phyloP scores from a whole-genome alignment of 768 basidiomycete genomes.

The Cystobasidium onofrii region DNA sequence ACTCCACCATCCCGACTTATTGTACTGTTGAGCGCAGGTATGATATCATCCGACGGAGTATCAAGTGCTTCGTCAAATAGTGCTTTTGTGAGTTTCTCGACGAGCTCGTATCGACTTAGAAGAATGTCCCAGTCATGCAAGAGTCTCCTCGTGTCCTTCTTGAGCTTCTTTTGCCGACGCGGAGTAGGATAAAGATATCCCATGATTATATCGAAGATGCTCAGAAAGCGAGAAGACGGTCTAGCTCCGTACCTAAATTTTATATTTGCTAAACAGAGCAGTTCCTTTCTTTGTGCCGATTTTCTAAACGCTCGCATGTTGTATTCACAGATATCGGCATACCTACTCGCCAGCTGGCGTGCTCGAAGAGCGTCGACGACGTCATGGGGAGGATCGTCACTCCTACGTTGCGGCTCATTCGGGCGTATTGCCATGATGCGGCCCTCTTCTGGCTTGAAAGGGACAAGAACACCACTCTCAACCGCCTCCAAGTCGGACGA shows the following conservation, averaged over 20 bases:
- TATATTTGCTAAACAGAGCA: background rate
- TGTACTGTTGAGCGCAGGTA: too few relatives aligned
- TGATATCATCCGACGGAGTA: too few relatives aligned
- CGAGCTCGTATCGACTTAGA: background rate
- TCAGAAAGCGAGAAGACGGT: background rate
- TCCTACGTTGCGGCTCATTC: too few relatives aligned
- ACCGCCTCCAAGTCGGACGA: too few relatives aligned
- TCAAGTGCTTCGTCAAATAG: background rate
- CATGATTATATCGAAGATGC: background rate
- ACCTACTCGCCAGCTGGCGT: background rate
- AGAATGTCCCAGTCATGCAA: background rate
- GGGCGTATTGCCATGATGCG: too few relatives aligned
- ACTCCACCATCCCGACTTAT: too few relatives aligned
- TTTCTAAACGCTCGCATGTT: background rate
- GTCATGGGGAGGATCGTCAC: too few relatives aligned
- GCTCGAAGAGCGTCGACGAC: background rate
- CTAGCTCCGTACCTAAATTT: background rate
- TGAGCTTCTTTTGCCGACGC: background rate
- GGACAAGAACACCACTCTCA: too few relatives aligned
- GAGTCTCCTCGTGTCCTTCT: background rate
- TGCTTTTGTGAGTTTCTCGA: background rate
- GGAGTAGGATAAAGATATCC: background rate
- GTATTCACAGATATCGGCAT: background rate
- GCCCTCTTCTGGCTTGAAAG: too few relatives aligned
- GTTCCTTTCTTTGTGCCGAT: background rate